Percentiles rank a stretch among this genome's conserved stretches.
Conservation (phyloP, 352 stramenopile species). For the Pythium coloratum region DNA sequence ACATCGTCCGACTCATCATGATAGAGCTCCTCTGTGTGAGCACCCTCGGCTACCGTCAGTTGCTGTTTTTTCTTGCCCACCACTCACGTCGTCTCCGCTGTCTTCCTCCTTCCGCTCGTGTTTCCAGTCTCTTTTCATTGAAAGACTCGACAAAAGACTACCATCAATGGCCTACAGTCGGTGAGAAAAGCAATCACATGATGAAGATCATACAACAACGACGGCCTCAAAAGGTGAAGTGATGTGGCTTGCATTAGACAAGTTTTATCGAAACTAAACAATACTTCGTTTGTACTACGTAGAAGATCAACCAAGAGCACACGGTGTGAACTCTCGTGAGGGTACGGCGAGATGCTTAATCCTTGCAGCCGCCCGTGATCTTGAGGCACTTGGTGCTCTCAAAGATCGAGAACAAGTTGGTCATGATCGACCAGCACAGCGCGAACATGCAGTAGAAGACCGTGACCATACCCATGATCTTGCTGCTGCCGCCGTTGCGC, state of each 20-base stretch:
- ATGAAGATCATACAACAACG: no score
- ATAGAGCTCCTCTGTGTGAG: no score
- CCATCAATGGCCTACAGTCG: no score
- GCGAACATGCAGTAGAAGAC: slow-evolving; percentile 29
- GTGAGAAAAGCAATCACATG: no score
- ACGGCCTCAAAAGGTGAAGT: not conserved
- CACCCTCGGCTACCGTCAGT: no score
- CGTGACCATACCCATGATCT: slow-evolving; percentile 22
- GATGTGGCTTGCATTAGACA: not conserved
- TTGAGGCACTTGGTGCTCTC: slow-evolving; percentile 33
- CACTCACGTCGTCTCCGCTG: no score
- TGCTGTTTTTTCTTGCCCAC: no score
- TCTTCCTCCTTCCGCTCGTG: no score
- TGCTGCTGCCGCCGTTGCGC: slow-evolving; percentile 27
- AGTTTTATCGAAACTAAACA: not conserved
- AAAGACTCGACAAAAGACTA: no score
- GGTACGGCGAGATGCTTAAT: slow-evolving; percentile 3
- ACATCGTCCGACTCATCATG: no score
- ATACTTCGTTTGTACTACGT: not conserved
- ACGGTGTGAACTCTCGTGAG: not conserved
- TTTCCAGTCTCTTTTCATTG: no score
- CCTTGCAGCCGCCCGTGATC: slow-evolving; percentile 28
- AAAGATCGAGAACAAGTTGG: slow-evolving; percentile 30
- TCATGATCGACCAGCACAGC: slow-evolving; percentile 30
- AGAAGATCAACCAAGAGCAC: not conserved